Evolutionary conservation across 371 early-diverging fungal species (phyloP).

Genomic region (Conidiobolus incongruus): DNA sequence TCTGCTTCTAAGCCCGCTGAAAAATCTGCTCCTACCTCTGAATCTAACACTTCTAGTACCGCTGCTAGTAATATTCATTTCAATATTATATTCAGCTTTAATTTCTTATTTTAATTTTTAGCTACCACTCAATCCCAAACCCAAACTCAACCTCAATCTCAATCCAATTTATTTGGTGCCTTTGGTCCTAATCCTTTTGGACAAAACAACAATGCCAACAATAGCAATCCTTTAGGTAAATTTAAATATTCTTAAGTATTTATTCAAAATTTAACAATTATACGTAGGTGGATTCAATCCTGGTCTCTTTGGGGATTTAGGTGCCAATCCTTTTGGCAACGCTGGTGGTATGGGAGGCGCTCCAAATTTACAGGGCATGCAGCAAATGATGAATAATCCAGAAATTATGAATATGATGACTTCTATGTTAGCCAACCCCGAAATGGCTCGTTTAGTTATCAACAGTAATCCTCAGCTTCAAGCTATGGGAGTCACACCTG

Average conservation of each 20-base stretch:
- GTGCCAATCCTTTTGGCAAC: conserved; percentile 23
- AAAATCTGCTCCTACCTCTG: conserved; percentile 11
- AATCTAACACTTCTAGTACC: conserved; percentile 9
- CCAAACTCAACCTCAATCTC: too few species aligned
- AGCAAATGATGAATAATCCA: conserved; percentile 2
- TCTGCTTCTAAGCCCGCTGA: conserved; percentile 5
- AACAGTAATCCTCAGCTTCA: conserved; percentile 58
- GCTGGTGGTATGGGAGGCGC: conserved; percentile 21
- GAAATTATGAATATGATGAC: conserved; percentile 19
- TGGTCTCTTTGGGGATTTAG: conserved; percentile 14
- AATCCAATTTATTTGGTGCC: too few species aligned
- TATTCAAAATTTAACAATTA: too few species aligned
- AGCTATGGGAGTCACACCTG: conserved; percentile 68
- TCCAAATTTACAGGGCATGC: conserved; percentile 18
- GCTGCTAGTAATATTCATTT: too few species aligned
- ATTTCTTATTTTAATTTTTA: too few species aligned
- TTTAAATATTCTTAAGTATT: too few species aligned
- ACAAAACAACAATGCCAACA: too few species aligned
- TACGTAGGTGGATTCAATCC: conserved; percentile 9
- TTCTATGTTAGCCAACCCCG: conserved; percentile 60
- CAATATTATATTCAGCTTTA: too few species aligned
- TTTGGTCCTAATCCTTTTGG: too few species aligned
- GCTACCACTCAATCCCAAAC: too few species aligned
- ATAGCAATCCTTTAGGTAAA: too few species aligned
- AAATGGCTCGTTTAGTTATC: conserved; percentile 56